A percentile compares a stretch with the other conserved stretches of the same genome.
These are phyloP conservation scores for Calonectria fujianensis DNA, from an alignment of 2,329 filamentous ascomycete genomes.

Conservation along the genomic window DNA sequence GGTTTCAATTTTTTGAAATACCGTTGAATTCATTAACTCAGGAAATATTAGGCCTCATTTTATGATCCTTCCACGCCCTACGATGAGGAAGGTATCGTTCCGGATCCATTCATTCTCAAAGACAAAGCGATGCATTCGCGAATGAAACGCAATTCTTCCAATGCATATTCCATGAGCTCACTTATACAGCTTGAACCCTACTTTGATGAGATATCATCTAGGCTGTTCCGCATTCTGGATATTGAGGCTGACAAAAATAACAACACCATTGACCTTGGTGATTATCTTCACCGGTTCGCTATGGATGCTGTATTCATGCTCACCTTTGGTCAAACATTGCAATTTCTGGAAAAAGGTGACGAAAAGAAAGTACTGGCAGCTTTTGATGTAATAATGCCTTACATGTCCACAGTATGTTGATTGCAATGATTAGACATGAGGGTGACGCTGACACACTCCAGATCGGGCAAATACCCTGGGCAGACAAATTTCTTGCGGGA, in stretches of 20 bases:
- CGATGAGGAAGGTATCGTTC: constrained; percentile 23
- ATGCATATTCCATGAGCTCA: constrained; percentile 13
- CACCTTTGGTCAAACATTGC: constrained; percentile 14
- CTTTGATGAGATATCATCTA: constrained; percentile 5
- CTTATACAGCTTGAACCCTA: constrained; percentile 12
- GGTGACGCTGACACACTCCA: neutral
- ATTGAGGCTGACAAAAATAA: neutral
- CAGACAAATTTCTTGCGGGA: neutral
- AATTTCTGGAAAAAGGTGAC: constrained; percentile 4
- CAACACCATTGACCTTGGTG: constrained; percentile 3
- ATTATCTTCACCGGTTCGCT: constrained; percentile 2
- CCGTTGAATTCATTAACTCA: too few species aligned
- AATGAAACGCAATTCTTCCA: constrained; percentile 21
- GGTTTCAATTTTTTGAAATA: too few species aligned
- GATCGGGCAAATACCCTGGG: constrained; percentile 21
- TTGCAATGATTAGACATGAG: neutral
- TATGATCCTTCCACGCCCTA: constrained; percentile 8
- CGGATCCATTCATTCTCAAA: constrained; percentile 19
- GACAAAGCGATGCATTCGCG: constrained; percentile 13
- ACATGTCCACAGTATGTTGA: constrained; percentile 2
- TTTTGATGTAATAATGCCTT: constrained; percentile 5
- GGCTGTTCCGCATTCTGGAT: neutral
- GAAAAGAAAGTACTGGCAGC: neutral
- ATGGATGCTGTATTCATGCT: constrained; percentile 21
- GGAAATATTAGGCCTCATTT: neutral